These are phyloP conservation scores for Fragilariopsis cylindrus DNA, from an alignment of 108 stramenopile genomes.

Conservation along the genomic window DNA sequence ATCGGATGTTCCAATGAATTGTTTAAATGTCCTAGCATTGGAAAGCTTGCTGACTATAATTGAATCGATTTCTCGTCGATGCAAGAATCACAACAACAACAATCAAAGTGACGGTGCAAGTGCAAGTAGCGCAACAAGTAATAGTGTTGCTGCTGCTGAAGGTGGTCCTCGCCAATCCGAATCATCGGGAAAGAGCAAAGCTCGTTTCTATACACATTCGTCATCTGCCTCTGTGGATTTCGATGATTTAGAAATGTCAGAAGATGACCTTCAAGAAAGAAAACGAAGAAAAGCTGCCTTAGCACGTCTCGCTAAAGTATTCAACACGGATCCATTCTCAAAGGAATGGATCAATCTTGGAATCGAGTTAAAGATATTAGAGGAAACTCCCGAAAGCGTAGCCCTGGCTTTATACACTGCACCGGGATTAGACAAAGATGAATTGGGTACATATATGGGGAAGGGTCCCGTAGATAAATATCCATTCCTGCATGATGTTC, in stretches of 20 bases:
- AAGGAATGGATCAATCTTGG: constrained; percentile 84
- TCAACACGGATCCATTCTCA: constrained; percentile 64
- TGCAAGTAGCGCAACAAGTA: not conserved
- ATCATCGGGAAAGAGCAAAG: not conserved
- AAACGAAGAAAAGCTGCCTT: constrained; percentile 83
- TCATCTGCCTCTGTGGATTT: not conserved
- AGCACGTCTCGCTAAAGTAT: constrained; percentile 61
- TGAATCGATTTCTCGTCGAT: constrained; percentile 77
- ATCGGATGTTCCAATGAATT: constrained; percentile 60
- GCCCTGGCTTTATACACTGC: constrained; percentile 84
- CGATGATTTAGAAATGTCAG: constrained; percentile 39
- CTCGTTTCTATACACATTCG: constrained; percentile 8
- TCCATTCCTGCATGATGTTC: constrained; percentile 87
- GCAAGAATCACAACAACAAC: constrained; percentile 24
- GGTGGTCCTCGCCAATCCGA: not conserved
- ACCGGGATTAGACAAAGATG: constrained; percentile 85
- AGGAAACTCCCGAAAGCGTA: constrained; percentile 51
- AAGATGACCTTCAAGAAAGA: constrained; percentile 69
- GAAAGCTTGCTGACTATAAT: constrained; percentile 90
- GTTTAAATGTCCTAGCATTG: constrained; percentile 79
- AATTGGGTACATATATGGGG: constrained; percentile 89
- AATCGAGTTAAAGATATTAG: constrained; percentile 63
- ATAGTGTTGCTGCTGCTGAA: not conserved
- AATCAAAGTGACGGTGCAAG: not conserved
- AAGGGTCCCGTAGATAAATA: constrained; percentile 89